Base-by-base conservation (phyloP, 2,329 filamentous ascomycete species). In the Fusarium torreyae region DNA sequence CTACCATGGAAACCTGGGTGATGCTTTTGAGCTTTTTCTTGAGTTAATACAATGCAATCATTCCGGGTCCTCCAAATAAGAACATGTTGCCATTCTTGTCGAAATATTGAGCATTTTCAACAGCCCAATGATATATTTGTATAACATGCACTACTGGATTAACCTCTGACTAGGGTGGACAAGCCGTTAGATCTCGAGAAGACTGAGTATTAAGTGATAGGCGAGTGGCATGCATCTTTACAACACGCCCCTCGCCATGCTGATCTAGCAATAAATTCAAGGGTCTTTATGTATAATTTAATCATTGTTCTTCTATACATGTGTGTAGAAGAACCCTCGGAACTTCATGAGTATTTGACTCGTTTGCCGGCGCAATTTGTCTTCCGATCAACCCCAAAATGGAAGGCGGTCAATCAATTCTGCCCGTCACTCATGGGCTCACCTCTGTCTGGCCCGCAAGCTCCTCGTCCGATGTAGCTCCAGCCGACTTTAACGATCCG, bases 361-460 rank as follows among this genome's bases (percentile, higher is more conserved):
- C 10, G 10, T 31, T 13, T 10, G 5, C 28, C 10, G 42, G 43
- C 63, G 46, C 38, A 60, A 14, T 44, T 31, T 24, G 45, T 51
- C 51, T 55, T 24, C 34, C 24, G 31, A 68, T 18, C 11, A 5
- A 2, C 28, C 63, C 24, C 4, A 54, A 68, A 50, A 1, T 2
- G 31, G 71, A 68, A 74, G 54, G 72, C 72, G 72, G 72, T 74
- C 55, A 64, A 8, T 1, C 0, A 31, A 52, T 70, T 74, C 68
- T 74, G 71, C 71, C 71, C 26, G 39, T 49, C 42, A 63, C 40
- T 65, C 61, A 54, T 74, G 70, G 71, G 70, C 71, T 74, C 71
- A 74, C 68, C 45, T 73, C 68, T 53, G 59, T 31, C 36, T 56
- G 57, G 52, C 52, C 69, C 50, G 51, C 71, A 70, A 74, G 71